Base-by-base conservation (phyloP, 306 rosid genomes). In the Myrica gale region DNA sequence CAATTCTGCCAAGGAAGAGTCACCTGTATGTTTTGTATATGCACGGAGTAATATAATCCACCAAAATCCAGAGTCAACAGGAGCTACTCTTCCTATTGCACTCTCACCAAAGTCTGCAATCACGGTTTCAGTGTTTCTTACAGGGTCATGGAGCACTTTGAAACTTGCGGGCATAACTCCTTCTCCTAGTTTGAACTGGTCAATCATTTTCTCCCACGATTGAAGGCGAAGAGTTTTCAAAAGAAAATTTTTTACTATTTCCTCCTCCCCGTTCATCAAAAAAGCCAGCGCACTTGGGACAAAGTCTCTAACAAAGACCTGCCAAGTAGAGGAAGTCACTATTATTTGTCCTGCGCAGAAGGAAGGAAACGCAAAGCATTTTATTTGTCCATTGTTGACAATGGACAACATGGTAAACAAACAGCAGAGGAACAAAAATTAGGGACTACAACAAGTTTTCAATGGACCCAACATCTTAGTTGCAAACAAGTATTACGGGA, bases 31-130 rank as follows among this genome's bases (percentile, higher is more conserved):
- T 69, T 82, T 82, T 48, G 85, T 82, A 70, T 82, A 82, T 13
- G 85, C 85, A n/a, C 85, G 85, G 26, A 82, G 82, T 65, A 82
- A 32, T 57, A 82, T 82, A 26, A 82, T 82, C 85, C 85, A 82
- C 81, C 85, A 76, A 10, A 82, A 82, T 37, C 85, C 85, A 66
- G 82, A 82, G 66, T 82, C 85, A 50, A 82, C 85, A 9, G 85
- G 85, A 68, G 85, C 85, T 5, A 82, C 85, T 77, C 85, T 82
- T 57, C 85, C 85, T 42, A 82, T 82, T 67, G 85, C 85, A 19
- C 76, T 77, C 71, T 76, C 85, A 4, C 85, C 82, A 6, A 82
- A 82, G 78, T 82, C 85, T 32, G 78, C 85, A 20, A 65, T 51
- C 21, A 82, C 12, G 13, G 75, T 82, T 13, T 82, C 82, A 8